Evolutionary conservation across 257 asterid genomes (phyloP), one percentile per base, ranked within the genome.

Genomic region (Penstemon newberryi): DNA sequence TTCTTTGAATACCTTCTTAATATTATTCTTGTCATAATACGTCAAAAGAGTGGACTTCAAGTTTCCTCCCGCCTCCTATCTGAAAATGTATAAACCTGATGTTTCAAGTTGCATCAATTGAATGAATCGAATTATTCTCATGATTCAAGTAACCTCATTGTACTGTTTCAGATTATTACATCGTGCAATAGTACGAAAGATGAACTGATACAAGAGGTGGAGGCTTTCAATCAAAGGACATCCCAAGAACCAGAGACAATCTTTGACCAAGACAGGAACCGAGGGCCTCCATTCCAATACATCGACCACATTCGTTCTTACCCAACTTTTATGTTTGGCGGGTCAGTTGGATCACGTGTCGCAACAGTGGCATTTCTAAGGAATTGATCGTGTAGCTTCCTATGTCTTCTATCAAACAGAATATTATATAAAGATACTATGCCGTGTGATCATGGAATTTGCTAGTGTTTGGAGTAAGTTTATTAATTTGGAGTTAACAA

Each of bases 141-240:
- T 59, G 45, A 42, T 50, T 7, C 60, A 19, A 40, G 46, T 56
- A 66, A 60, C 45, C 55, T 62, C 25, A 19, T 78, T 66, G 44
- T 18, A 60, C 18, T 50, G 60, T 69, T 64, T 49, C 81, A 93
- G 99, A 95, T 93, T 7, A 86, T 93, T 58, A 90, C 99, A 33
- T 88, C 97, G 8, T 93, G 99, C 79, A 93, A 93, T 74, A 93
- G 80, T 82, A 87, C 97, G 36, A 89, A 90, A 79, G 97, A 93
- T 58, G 99, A 94, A 76, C 78, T 94, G 77, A 72, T 91, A 72
- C 92, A 89, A 71, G 99, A 94, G 80, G 95, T 89, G 63, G 90
- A 84, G 66, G 80, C 83, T 47, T 89, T 84, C 80, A 94, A 91
- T 58, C 95, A 81, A 65, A 89, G 96, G 78, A 69, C 82, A 25